Conservation (phyloP, 2,329 filamentous ascomycete genomes). For the Botrytis elliptica region DNA sequence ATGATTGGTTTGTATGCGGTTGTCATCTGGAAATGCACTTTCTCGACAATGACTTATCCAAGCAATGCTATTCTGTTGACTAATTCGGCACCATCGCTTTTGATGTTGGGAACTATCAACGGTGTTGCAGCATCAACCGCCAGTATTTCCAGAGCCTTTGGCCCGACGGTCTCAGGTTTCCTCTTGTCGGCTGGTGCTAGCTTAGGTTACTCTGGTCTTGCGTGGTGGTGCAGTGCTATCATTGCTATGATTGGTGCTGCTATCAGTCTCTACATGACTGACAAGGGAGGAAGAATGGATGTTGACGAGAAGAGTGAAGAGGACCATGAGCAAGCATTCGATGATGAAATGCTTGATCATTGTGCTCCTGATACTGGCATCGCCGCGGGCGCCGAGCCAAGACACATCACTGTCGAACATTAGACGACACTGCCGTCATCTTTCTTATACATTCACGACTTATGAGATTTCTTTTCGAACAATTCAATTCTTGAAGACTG, state of each 20-base stretch:
- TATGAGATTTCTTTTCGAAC: conserved; percentile 16
- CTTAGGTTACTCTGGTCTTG: conserved; percentile 79
- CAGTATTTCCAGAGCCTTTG: conserved; percentile 82
- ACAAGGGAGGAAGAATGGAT: conserved; percentile 44
- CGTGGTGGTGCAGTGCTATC: conserved; percentile 87
- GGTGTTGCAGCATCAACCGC: conserved; percentile 89
- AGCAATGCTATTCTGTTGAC: conserved; percentile 85
- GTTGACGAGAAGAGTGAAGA: conserved; percentile 36
- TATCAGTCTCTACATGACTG: conserved; percentile 73
- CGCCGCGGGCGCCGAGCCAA: conserved; percentile 21
- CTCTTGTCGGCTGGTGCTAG: conserved; percentile 79
- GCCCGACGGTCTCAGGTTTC: conserved; percentile 82
- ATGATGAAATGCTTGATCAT: conserved; percentile 34
- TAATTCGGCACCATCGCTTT: conserved; percentile 80
- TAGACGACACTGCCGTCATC: background rate
- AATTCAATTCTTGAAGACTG: conserved; percentile 17
- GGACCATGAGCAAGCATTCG: conserved; percentile 32
- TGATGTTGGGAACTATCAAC: conserved; percentile 88
- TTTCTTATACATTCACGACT: conserved; percentile 17
- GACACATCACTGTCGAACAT: background rate
- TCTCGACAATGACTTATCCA: conserved; percentile 87
- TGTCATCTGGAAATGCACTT: conserved; percentile 89
- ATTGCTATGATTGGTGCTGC: conserved; percentile 74
- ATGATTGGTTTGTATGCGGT: conserved; percentile 74
- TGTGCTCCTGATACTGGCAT: conserved; percentile 32